Evolutionary conservation across 1,139 yeast genomes (phyloP), one percentile per base, ranked within the genome.

Genomic region (Nakaseomyces uthaithaninus): DNA sequence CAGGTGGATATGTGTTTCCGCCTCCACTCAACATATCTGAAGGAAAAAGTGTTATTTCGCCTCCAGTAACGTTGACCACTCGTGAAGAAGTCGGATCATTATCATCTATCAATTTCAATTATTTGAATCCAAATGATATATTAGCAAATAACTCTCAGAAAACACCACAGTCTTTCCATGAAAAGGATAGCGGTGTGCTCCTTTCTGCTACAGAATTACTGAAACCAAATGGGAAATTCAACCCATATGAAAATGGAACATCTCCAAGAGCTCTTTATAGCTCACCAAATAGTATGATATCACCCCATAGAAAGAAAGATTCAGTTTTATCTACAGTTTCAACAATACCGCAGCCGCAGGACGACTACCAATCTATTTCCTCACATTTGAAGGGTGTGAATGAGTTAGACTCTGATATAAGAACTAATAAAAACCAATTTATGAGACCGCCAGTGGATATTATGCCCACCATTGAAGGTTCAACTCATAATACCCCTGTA

Each of bases 1-100:
- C 42, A 27, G 62, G 62, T 5, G 52, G 48, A 10, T 59, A 57
- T 41, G 54, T 55, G 37, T 59, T 59, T 36, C 63, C 63, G 11
- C 59, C 62, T 3, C 60, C 55, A 22, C 36, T 46, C 5, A 43
- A 48, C 45, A 34, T 46, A 19, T 8, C n/a, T n/a, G 7, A 4
- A 7, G 20, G 20, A 8, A 31, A 19, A 6, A 20, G 12, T 19
- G 15, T 20, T 15, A 17, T 20, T n/a, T 47, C 50, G 7, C 51
- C 54, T 2, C 44, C 54, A 10, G 11, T 31, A n/a, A 19, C 35
- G 3, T 6, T 31, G 25, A n/a, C 35, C n/a, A 15, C 25, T 3
- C 20, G 16, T 20, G 25, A 20, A 6, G 25, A 31, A 4, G 20
- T 31, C 12, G 35, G 25, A 5, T 20, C 24, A 7, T 12, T 31